Base-by-base conservation (phyloP, 108 stramenopile genomes). In the Skeletonema tropicum region DNA sequence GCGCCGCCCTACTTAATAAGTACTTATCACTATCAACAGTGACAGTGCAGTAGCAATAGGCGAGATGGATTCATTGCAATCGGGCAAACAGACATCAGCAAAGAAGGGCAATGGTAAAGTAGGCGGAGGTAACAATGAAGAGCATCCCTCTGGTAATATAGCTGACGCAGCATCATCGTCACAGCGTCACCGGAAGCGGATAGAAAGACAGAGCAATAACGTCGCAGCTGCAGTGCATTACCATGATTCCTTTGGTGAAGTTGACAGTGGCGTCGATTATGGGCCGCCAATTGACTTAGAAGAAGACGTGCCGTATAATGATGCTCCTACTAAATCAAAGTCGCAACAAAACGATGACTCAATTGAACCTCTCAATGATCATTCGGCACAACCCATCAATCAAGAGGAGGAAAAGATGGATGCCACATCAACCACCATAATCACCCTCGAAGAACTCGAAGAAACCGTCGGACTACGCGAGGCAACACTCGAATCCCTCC, bases 401-500 rank as follows among this genome's bases (percentile, higher is more conserved):
- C 17, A 49, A 23, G 2, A 21, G 52, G 42, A 45, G 15, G 42
- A 45, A 14, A 10, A 45, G 15, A 15, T n/a, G 42, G 42, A 5
- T 15, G 15, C 42, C 2, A 45, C 42, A 29, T 29, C 17, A n/a
- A 25, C 42, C 2, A 45, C 42, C 45, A 38, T 12, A n/a, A 35
- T 73, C 64, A 57, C 70, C 13, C 41, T 79, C 7, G 78, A 74
- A 17, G 79, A 75, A 52, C 74, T 81, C 2, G 68, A 81, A 64
- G 80, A 81, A 66, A 75, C 76, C 39, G 80, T 60, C 9, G 80
- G 64, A 45, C 70, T 81, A 12, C 64, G 49, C 15, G 75, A 76
- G 35, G 46, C 71, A 46, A 77, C 81, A 0, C 76, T 82, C 29
- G 70, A 71, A 65, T 73, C 81, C 0, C 76, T 82, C 0, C 35